Percentiles rank a stretch among this genome's conserved stretches.
These are phyloP conservation scores for Yarrowia galli DNA, from an alignment of 1,139 yeast species.

Conservation along the genomic window DNA sequence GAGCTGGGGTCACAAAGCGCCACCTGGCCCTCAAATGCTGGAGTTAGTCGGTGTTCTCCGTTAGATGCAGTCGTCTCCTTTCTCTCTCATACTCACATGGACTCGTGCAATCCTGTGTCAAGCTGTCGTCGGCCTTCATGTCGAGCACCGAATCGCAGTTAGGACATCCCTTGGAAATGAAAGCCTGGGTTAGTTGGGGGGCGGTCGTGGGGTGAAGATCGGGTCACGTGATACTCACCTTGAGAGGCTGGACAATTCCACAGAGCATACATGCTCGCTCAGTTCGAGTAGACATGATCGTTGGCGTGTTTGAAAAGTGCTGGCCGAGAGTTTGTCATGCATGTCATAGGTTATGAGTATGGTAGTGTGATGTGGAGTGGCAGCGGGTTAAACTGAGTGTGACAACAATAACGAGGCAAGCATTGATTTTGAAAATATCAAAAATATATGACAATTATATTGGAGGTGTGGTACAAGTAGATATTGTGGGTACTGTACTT, in stretches of 20 bases:
- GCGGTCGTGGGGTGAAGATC: slow-evolving; percentile 18
- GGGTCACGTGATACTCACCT: slow-evolving; percentile 50
- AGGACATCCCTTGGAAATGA: slow-evolving; percentile 91
- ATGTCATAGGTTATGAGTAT: slow-evolving; percentile 5
- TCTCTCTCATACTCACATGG: slow-evolving; percentile 59
- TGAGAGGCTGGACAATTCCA: slow-evolving; percentile 83
- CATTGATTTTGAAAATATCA: too few relatives aligned
- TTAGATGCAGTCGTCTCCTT: background rate
- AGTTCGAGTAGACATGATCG: slow-evolving; percentile 63
- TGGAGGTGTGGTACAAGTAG: too few relatives aligned
- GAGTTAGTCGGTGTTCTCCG: background rate
- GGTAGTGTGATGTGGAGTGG: background rate
- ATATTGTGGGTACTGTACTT: too few relatives aligned
- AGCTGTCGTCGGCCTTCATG: slow-evolving; percentile 81
- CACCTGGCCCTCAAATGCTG: slow-evolving; percentile 82
- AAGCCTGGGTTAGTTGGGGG: slow-evolving; percentile 54
- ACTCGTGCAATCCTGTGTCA: slow-evolving; percentile 90
- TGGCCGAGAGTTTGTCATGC: slow-evolving; percentile 25
- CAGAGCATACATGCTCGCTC: slow-evolving; percentile 98
- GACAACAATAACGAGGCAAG: too few relatives aligned
- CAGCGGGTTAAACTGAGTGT: too few relatives aligned
- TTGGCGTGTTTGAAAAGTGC: background rate
- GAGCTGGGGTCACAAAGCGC: slow-evolving; percentile 85
- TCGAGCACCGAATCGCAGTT: slow-evolving; percentile 89
- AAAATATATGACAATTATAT: too few relatives aligned